Evolutionary conservation across 495 filamentous ascomycete species (phyloP).

Genomic region (Penicillium parvum): DNA sequence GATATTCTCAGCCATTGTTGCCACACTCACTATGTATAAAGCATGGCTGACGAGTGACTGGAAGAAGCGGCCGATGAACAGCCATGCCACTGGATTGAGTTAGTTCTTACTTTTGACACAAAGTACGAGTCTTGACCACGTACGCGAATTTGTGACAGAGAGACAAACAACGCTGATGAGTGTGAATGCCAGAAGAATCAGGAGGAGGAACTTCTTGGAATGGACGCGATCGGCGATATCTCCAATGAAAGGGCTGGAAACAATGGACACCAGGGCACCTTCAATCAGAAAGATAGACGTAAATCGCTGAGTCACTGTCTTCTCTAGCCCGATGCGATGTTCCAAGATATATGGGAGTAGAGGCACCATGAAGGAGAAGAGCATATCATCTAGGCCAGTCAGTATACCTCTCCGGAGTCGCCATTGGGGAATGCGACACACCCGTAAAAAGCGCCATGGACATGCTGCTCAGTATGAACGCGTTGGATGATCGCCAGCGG

Average conservation of each 20-base stretch:
- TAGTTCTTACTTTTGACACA: background rate
- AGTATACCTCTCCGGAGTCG: background rate
- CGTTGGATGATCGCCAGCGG: slow-evolving; percentile 19
- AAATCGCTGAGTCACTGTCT: slow-evolving; percentile 13
- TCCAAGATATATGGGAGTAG: slow-evolving; percentile 23
- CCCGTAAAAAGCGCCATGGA: slow-evolving; percentile 20
- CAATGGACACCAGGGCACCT: slow-evolving; percentile 15
- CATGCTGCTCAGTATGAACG: slow-evolving; percentile 19
- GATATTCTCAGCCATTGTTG: slow-evolving; percentile 26
- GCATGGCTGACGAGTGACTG: slow-evolving; percentile 26
- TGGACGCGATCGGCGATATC: slow-evolving; percentile 18
- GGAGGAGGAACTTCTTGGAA: slow-evolving; percentile 15
- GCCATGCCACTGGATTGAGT: slow-evolving; percentile 19
- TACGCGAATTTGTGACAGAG: slow-evolving; percentile 15
- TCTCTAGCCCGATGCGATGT: slow-evolving; percentile 16
- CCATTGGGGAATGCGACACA: background rate
- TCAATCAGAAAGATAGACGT: slow-evolving; percentile 22
- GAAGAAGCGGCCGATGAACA: slow-evolving; percentile 27
- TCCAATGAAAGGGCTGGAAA: slow-evolving; percentile 15
- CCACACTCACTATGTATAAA: slow-evolving; percentile 28
- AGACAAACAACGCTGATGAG: slow-evolving; percentile 16
- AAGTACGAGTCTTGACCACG: background rate
- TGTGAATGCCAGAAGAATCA: slow-evolving; percentile 11
- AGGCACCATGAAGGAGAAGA: slow-evolving; percentile 26
- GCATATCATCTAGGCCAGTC: slow-evolving; percentile 14